Conservation (phyloP, 495 filamentous ascomycete genomes). For the Amorphotheca resinae region DNA sequence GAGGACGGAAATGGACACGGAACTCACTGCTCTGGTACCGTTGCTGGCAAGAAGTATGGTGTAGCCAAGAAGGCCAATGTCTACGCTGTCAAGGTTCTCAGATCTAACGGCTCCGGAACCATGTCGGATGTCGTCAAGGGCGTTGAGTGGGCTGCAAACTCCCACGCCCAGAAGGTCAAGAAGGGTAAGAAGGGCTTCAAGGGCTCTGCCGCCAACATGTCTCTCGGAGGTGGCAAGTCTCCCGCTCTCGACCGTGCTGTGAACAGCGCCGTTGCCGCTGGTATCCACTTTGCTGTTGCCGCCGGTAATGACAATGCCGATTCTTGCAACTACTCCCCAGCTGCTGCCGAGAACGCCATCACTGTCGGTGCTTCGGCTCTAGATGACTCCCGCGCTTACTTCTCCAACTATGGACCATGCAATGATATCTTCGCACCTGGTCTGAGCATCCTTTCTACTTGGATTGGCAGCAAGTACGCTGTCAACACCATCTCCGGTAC, state of each 20-base stretch:
- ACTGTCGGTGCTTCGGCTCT: conserved; percentile 94
- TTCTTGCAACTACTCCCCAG: conserved; percentile 99
- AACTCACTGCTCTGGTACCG: conserved; percentile 97
- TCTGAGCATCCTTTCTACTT: conserved; percentile 92
- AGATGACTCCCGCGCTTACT: conserved; percentile 93
- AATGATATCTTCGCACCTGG: conserved; percentile 98
- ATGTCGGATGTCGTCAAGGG: conserved; percentile 99
- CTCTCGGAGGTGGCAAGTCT: conserved; percentile 92
- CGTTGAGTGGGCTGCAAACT: conserved; percentile 84
- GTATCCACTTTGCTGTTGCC: conserved; percentile 94
- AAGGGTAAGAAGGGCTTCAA: conserved; percentile 81
- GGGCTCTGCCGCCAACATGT: conserved; percentile 99
- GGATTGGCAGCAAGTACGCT: conserved; percentile 90
- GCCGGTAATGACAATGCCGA: conserved; percentile 98
- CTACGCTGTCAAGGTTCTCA: conserved; percentile 94
- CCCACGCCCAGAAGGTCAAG: conserved; percentile 61
- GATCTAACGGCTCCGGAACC: conserved; percentile 91
- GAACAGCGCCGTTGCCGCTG: conserved; percentile 80
- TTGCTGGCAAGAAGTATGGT: conserved; percentile 97
- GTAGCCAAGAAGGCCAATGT: conserved; percentile 98
- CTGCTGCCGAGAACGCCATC: conserved; percentile 81
- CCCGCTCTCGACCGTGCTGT: conserved; percentile 79
- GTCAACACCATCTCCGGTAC: conserved; percentile 98
- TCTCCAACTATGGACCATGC: conserved; percentile 99
- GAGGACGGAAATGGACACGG: conserved; percentile 96